A percentile compares a stretch with the other conserved stretches of the same genome.
Evolutionary conservation across 2,329 filamentous ascomycete genomes (phyloP).

Genomic region (Aspergillus glaucus): DNA sequence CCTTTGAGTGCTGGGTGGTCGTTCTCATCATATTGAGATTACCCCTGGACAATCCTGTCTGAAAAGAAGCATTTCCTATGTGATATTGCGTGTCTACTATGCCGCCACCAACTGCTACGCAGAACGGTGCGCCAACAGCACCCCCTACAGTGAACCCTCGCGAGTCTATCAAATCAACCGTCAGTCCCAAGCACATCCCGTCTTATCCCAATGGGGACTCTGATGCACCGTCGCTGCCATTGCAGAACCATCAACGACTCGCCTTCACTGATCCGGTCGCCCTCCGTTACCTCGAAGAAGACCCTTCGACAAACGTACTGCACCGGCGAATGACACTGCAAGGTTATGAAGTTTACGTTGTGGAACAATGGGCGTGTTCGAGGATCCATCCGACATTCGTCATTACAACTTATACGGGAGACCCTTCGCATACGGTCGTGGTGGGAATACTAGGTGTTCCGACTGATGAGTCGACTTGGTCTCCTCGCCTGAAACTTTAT

Average conservation of each 20-base stretch:
- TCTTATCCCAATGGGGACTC: slow-evolving; percentile 10
- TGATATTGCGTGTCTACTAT: background rate
- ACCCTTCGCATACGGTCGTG: slow-evolving; percentile 68
- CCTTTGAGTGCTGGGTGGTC: background rate
- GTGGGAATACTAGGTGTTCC: slow-evolving; percentile 79
- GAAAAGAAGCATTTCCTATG: background rate
- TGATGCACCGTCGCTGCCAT: slow-evolving; percentile 11
- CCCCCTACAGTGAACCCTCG: slow-evolving; percentile 17
- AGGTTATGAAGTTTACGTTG: slow-evolving; percentile 88
- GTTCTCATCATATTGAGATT: too few relatives aligned
- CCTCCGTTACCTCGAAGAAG: slow-evolving; percentile 76
- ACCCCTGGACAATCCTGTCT: too few relatives aligned
- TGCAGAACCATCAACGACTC: slow-evolving; percentile 48
- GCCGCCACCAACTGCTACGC: slow-evolving; percentile 12
- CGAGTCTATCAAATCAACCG: slow-evolving; percentile 21
- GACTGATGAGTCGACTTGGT: slow-evolving; percentile 73
- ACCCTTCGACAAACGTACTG: slow-evolving; percentile 67
- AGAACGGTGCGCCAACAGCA: slow-evolving; percentile 15
- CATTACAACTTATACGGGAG: slow-evolving; percentile 88
- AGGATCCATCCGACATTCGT: slow-evolving; percentile 82
- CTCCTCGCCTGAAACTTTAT: slow-evolving; percentile 69
- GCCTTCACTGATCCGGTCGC: slow-evolving; percentile 62
- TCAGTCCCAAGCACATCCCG: slow-evolving; percentile 14
- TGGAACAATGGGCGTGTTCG: slow-evolving; percentile 97
- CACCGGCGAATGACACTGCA: slow-evolving; percentile 63